phyloP scores from a whole-genome alignment of 2,329 filamentous ascomycete genomes.

The Epichloe gansuensis region DNA sequence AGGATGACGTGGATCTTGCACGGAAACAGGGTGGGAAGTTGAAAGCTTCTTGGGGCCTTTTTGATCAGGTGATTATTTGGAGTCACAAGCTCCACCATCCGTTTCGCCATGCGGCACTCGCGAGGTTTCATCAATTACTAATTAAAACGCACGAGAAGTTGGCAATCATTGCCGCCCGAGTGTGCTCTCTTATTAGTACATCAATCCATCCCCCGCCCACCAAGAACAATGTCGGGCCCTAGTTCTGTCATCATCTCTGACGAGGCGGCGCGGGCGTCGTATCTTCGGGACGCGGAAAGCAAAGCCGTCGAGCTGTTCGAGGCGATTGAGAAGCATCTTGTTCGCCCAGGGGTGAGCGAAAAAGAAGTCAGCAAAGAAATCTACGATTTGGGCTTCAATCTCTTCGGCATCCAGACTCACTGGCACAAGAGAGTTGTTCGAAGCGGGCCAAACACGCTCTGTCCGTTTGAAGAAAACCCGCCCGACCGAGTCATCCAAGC shows the following conservation, averaged over 20 bases:
- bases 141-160: no score
- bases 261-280: background rate
- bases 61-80: no score
- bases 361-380: slow-evolving; percentile 35
- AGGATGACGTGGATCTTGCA: no score
- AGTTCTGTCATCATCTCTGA: background rate
- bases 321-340: slow-evolving; percentile 32
- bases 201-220: no score
- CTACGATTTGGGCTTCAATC: slow-evolving; percentile 19
- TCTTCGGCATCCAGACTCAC: slow-evolving; percentile 31
- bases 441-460: slow-evolving; percentile 36
- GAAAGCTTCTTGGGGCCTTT: no score
- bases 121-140: no score
- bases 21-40: no score
- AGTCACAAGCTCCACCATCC: no score
- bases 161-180: background rate
- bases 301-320: slow-evolving; percentile 34
- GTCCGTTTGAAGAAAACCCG: slow-evolving; percentile 35
- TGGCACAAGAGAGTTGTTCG: slow-evolving; percentile 42
- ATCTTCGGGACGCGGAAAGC: slow-evolving; percentile 31
- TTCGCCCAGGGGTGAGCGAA: slow-evolving; percentile 35
- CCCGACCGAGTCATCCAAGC: slow-evolving; percentile 33
- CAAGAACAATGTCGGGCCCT: background rate
- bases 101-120: no score
- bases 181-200: background rate